These are phyloP conservation scores for Buddleja alternifolia DNA, from an alignment of 257 asterid species.

Conservation along the genomic window DNA sequence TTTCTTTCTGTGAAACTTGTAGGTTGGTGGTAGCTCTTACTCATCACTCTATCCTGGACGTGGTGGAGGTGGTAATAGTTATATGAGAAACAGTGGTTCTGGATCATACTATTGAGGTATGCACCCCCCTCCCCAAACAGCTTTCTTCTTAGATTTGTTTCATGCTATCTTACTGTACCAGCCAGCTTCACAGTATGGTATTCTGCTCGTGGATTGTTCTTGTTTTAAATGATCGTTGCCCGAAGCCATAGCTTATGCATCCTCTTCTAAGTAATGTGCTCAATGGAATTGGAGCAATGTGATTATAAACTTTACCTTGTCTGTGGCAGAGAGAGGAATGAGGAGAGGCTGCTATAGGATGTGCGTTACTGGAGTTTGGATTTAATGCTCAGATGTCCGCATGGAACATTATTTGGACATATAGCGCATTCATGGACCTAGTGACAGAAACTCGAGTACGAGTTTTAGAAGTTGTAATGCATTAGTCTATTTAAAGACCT, in stretches of 20 bases:
- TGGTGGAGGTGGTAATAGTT: slow-evolving; percentile 71
- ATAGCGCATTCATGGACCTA: slow-evolving; percentile 29
- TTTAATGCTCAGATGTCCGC: slow-evolving; percentile 35
- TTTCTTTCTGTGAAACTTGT: slow-evolving; percentile 25
- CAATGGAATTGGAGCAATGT: slow-evolving; percentile 34
- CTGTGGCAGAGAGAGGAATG: slow-evolving; percentile 49
- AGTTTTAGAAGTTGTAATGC: slow-evolving; percentile 27
- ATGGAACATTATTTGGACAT: slow-evolving; percentile 35
- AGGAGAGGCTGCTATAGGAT: slow-evolving; percentile 51
- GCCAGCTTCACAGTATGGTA: slow-evolving; percentile 9
- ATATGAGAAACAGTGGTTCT: slow-evolving; percentile 84
- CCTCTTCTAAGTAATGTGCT: slow-evolving; percentile 29
- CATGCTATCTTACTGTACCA: slow-evolving; percentile 23
- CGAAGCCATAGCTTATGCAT: slow-evolving; percentile 31
- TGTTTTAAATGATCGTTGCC: slow-evolving; percentile 17
- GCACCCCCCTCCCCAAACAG: slow-evolving; percentile 4
- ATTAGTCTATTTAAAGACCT: slow-evolving; percentile 29
- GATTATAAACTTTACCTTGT: slow-evolving; percentile 38
- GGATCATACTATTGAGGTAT: slow-evolving; percentile 88
- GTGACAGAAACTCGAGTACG: slow-evolving; percentile 22
- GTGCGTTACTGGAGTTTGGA: slow-evolving; percentile 39
- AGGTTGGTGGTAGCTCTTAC: slow-evolving; percentile 91
- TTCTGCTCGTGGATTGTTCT: slow-evolving; percentile 22
- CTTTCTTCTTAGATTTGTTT: background rate
- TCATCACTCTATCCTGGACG: slow-evolving; percentile 84